Evolutionary conservation across 2,329 filamentous ascomycete species (phyloP), one percentile per base, ranked within the genome.

Genomic region (Dactylellina cionopaga): DNA sequence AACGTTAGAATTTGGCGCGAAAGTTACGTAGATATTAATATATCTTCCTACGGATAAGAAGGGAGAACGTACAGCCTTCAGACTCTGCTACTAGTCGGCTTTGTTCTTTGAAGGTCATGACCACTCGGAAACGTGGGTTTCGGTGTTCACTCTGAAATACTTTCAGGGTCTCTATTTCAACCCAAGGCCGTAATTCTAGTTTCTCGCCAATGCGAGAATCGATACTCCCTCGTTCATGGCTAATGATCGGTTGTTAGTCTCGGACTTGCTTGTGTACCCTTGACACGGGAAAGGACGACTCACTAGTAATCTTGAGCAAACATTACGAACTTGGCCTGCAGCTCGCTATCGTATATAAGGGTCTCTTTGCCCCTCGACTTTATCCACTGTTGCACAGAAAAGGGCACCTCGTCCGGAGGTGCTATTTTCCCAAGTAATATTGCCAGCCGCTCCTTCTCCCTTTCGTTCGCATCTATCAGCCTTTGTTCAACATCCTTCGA

Each of bases 71-170:
- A 68, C 63, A 59, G 17, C 63, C 54, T 41, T 68, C 63, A 3
- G 63, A 68, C 27, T 68, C 63, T n/a, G 63, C 63, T 9, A 68
- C 63, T 22, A 44, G 54, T 24, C 54, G 43, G 7, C 60, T 60
- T n/a, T 68, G 63, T 37, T 68, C 63, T 15, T 68, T 68, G 17
- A 68, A 68, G 5, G 46, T 54, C 39, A 68, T 60, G 5, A 68
- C 63, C 1, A 68, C 54, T 10, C 63, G 33, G n/a, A 68, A 13
- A 3, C 54, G 33, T n/a, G 63, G 37, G 35, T 44, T 60, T n/a
- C 9, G 5, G n/a, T 68, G 63, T 13, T 68, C 54, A n/a, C 63
- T 68, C 24, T 68, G 63, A 17, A 68, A 68, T 4, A 68, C 41
- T 17, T 68, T 68, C 11, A 68, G 37, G 5, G 63, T 46, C 11